These are phyloP conservation scores for Jacaranda copaia DNA, from an alignment of 257 asterid species.

Conservation along the genomic window DNA sequence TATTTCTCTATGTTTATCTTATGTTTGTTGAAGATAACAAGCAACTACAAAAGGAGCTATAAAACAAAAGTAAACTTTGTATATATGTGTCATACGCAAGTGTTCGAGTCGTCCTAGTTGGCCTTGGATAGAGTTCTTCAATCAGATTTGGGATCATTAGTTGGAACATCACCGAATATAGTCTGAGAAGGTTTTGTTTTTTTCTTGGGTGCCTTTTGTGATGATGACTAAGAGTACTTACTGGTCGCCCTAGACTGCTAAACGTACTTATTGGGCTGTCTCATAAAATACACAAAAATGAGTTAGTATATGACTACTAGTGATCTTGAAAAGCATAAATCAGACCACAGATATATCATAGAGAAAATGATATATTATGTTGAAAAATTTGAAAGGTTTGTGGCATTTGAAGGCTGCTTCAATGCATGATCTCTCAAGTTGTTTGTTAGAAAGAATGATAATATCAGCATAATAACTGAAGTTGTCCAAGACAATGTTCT, in stretches of 20 bases:
- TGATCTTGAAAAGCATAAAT: background rate
- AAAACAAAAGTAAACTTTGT: background rate
- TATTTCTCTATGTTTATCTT: background rate
- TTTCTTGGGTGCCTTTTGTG: background rate
- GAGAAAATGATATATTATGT: background rate
- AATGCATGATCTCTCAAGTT: background rate
- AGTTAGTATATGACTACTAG: background rate
- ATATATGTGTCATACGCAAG: background rate
- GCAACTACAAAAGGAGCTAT: background rate
- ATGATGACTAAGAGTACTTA: background rate
- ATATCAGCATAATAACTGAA: background rate
- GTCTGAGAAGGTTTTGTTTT: background rate
- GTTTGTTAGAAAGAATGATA: background rate
- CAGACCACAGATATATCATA: background rate
- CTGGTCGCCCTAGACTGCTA: background rate
- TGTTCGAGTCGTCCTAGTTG: background rate
- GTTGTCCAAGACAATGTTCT: background rate
- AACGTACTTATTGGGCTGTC: background rate
- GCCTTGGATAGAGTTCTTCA: background rate
- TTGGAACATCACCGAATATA: background rate
- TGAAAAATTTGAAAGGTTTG: background rate
- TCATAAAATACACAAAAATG: background rate
- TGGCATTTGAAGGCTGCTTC: background rate
- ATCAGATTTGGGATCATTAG: background rate
- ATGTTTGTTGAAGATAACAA: background rate